Evolutionary conservation across 1,139 yeast genomes (phyloP), one percentile per base, ranked within the genome.

Genomic region (Blastobotrys arbuscula): DNA sequence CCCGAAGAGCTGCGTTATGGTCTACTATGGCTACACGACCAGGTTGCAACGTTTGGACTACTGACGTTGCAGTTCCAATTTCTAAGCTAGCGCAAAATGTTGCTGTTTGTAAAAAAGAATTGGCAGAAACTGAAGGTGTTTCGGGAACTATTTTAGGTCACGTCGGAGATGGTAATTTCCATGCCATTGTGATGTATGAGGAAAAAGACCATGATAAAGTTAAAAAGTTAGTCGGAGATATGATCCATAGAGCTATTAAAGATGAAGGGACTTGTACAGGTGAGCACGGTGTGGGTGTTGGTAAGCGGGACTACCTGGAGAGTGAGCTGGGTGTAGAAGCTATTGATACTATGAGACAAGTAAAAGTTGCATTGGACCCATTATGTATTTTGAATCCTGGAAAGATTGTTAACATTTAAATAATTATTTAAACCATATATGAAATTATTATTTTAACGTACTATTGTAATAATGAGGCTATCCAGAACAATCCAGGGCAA

Each of bases 101-200:
- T 83, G 82, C 26, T 82, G 92, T 42, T 67, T 85, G 58, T 73
- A 88, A 21, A 72, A 72, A 59, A 65, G 87, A 55, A 72, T 84
- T 45, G 64, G 73, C 5, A 78, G 67, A 24, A 71, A 80, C 30
- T 78, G 87, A n/a, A 55, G 42, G 42, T 15, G 69, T 73, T 54
- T 60, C 73, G 39, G 81, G 86, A 24, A 79, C 88, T 0, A 74
- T 87, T 46, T 79, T 88, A 18, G 96, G 96, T 1, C 97, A 88
- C 62, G 95, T 87, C 10, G 95, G 95, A 4, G 95, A 86, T 62
- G 95, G 96, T 47, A 88, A 88, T 63, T 86, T 86, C 72, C 96
- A 88, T 61, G 84, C 90, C 3, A 82, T 84, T 56, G 70, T 87
- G 23, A 73, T 82, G 48, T 87, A 82, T 67, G 76, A 76, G 40